Base-by-base conservation (phyloP, 2,329 filamentous ascomycete genomes). In the Ceratocystis harringtonii region DNA sequence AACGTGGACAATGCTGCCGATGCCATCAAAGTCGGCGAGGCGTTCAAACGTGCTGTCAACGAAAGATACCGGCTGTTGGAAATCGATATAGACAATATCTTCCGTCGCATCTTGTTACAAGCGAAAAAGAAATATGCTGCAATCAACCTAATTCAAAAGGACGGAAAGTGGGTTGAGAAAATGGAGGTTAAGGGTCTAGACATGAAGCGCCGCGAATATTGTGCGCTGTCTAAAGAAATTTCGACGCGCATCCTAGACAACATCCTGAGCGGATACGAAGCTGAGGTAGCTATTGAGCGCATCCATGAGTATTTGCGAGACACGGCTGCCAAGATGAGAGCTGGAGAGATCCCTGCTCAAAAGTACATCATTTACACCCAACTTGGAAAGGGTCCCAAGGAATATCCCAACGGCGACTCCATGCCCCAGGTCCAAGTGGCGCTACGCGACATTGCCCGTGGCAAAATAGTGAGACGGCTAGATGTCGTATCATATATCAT, bases 81-180 rank as follows among this genome's bases (percentile, higher is more conserved):
- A 74, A 99, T 99, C 69, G 94, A 99, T 72, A 96, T 99, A 70
- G 94, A 99, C 76, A 96, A 97, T 71, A 83, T 97, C 68, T 99
- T 99, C 81, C 85, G 92, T 58, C 87, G 94, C 41, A 88, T 99
- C 65, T 78, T 99, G 48, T 80, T 99, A 15, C 94, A 97, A 72
- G 92, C 94, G 36, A 99, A 99, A 82, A 99, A 99, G 80, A 99
- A 99, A 79, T 99, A 99, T 75, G 94, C 94, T 7, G 94, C 94
- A 50, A 89, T 99, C 75, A 97, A 95, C 74, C 84, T 97, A 74
- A 84, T 94, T 5, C 89, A 96, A 71, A 81, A 89, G 25, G 88
- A 95, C 71, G 92, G 91, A 70, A 95, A 92, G 74, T 95, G 87
- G 72, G 80, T 92, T 57, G 92, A 97, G 74, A 92, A 95, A 77